phyloP scores from a whole-genome alignment of 176 grass and related monocot species.

The Cenchrus purpureus region DNA sequence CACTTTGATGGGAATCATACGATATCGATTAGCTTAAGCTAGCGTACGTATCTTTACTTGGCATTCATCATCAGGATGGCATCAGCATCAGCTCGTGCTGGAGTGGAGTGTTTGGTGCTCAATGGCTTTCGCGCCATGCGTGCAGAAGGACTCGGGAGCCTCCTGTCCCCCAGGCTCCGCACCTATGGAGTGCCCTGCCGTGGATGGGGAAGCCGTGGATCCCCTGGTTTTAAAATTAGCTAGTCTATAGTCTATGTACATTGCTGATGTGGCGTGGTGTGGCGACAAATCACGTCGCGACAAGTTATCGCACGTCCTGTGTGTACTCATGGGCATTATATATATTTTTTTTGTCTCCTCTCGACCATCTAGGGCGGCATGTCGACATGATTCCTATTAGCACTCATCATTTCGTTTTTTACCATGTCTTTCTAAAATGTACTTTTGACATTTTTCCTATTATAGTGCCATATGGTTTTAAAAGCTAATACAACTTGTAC shows the following conservation, averaged over 20 bases:
- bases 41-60: slow-evolving; percentile 20
- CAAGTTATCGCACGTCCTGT: neutral
- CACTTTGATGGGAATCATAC: neutral
- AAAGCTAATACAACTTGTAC: neutral
- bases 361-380: neutral
- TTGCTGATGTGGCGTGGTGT: neutral
- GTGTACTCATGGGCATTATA: neutral
- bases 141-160: neutral
- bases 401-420: neutral
- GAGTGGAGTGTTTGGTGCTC: slow-evolving; percentile 16
- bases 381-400: slow-evolving; percentile 10
- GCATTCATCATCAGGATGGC: neutral
- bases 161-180: slow-evolving; percentile 1
- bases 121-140: slow-evolving; percentile 3
- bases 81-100: neutral
- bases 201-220: neutral
- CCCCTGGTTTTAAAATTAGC: neutral
- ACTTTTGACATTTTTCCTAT: neutral
- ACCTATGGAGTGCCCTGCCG: neutral
- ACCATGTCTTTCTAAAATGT: neutral
- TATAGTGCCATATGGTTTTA: neutral
- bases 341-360: neutral
- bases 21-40: neutral
- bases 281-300: neutral
- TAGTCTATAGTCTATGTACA: neutral